phyloP scores from a whole-genome alignment of 371 early-diverging fungal species.

The Chytridium lagenaria region DNA sequence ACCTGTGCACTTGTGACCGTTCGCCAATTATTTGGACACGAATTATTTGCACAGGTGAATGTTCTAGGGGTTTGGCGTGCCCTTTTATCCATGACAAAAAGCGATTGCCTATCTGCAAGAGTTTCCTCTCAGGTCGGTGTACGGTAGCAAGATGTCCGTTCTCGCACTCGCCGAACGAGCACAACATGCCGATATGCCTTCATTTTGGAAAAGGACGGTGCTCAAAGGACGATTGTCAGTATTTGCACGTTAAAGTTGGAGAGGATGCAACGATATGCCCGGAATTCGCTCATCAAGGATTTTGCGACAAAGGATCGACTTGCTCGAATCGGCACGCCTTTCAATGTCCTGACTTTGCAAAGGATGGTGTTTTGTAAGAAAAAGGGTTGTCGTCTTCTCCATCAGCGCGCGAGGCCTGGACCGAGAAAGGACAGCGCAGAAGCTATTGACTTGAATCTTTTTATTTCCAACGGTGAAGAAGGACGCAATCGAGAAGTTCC shows the following conservation, averaged over 20 bases:
- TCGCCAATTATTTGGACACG: not conserved
- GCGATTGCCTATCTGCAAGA: slow-evolving; percentile 43
- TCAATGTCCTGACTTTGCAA: slow-evolving; percentile 61
- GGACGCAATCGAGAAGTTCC: not conserved
- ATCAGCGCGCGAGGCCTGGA: slow-evolving; percentile 20
- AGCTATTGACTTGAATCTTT: not conserved
- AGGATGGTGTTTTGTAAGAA: slow-evolving; percentile 48
- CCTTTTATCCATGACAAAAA: slow-evolving; percentile 46
- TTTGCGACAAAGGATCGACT: slow-evolving; percentile 49
- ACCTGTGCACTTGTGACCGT: not conserved
- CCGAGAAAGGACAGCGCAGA: too few species aligned
- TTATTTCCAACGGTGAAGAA: not conserved
- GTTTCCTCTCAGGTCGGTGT: slow-evolving; percentile 41
- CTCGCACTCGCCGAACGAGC: slow-evolving; percentile 52
- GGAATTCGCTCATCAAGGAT: slow-evolving; percentile 54
- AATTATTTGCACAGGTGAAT: slow-evolving; percentile 33
- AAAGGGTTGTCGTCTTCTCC: slow-evolving; percentile 50
- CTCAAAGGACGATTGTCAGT: slow-evolving; percentile 47
- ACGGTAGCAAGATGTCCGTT: slow-evolving; percentile 38
- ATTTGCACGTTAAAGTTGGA: slow-evolving; percentile 53
- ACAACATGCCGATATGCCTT: slow-evolving; percentile 54
- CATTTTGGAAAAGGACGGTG: slow-evolving; percentile 54
- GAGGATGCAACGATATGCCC: slow-evolving; percentile 54
- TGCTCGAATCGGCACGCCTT: slow-evolving; percentile 57
- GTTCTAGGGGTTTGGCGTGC: slow-evolving; percentile 39